Percentiles rank a stretch among this genome's conserved stretches.
phyloP scores from a whole-genome alignment of 2,329 filamentous ascomycete species.

The Aspergillus sp. region DNA sequence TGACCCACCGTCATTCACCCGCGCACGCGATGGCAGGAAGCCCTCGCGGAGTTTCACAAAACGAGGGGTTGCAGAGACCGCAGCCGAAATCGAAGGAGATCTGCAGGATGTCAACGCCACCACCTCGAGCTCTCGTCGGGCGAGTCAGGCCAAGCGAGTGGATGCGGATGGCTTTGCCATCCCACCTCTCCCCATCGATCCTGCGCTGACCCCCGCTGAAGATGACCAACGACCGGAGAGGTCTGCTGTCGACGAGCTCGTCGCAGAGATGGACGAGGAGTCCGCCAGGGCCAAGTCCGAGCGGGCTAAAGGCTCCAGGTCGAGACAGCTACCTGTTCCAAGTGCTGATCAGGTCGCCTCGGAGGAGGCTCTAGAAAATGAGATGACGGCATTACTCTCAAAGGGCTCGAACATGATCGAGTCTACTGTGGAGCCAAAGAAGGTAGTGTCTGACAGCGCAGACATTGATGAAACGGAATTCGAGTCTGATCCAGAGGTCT shows the following conservation, averaged over 20 bases:
- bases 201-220: slow-evolving; percentile 32
- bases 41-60: slow-evolving; percentile 41
- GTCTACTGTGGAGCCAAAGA: slow-evolving; percentile 23
- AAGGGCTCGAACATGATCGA: slow-evolving; percentile 37
- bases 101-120: slow-evolving; percentile 28
- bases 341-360: slow-evolving; percentile 61
- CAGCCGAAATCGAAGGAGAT: slow-evolving; percentile 47
- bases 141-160: slow-evolving; percentile 40
- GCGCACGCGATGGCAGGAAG: slow-evolving; percentile 57
- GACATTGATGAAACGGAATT: slow-evolving; percentile 80
- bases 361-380: slow-evolving; percentile 60
- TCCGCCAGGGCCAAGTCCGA: slow-evolving; percentile 18
- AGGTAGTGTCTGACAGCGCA: slow-evolving; percentile 50
- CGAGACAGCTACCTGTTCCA: slow-evolving; percentile 44
- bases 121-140: slow-evolving; percentile 15
- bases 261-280: slow-evolving; percentile 21
- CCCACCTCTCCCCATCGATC: slow-evolving; percentile 50
- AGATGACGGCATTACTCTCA: slow-evolving; percentile 66
- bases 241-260: slow-evolving; percentile 20
- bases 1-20: slow-evolving; percentile 77
- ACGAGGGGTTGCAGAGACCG: slow-evolving; percentile 30
- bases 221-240: slow-evolving; percentile 18
- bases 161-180: slow-evolving; percentile 70
- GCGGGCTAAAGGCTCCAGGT: slow-evolving; percentile 30
- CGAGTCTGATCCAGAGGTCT: slow-evolving; percentile 82